These are phyloP conservation scores for Lagenaria siceraria DNA, from an alignment of 306 rosid genomes.

Conservation along the genomic window DNA sequence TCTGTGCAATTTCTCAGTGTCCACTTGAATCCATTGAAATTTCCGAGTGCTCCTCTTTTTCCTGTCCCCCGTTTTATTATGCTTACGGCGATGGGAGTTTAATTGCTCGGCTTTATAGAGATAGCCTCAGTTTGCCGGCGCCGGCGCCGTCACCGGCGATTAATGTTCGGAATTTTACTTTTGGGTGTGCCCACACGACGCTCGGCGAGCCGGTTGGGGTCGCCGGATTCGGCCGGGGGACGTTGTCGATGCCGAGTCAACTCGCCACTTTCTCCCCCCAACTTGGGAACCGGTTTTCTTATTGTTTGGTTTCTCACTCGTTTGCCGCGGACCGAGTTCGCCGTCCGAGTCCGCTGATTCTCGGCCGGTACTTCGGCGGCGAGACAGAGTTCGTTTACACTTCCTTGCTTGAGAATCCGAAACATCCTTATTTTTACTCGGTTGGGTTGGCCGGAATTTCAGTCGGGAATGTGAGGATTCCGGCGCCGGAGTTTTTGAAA, in stretches of 20 bases:
- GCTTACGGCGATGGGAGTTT: conserved; percentile 91
- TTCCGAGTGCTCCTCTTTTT: conserved; percentile 44
- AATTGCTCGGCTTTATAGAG: conserved; percentile 41
- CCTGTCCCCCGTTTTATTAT: conserved; percentile 79
- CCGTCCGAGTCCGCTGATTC: conserved; percentile 75
- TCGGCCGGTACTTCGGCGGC: conserved; percentile 35
- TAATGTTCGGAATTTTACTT: conserved; percentile 53
- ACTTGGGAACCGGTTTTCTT: conserved; percentile 69
- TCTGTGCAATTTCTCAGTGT: conserved; percentile 76
- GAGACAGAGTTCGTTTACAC: conserved; percentile 45
- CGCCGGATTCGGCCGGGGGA: conserved; percentile 85
- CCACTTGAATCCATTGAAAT: conserved; percentile 64
- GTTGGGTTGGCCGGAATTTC: conserved; percentile 65
- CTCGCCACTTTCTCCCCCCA: conserved; percentile 49
- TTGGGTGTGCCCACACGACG: conserved; percentile 79
- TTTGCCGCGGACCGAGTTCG: conserved; percentile 44
- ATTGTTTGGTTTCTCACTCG: conserved; percentile 81
- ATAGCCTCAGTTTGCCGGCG: conserved; percentile 32
- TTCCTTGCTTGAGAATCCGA: conserved; percentile 60
- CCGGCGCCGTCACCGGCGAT: conserved; percentile 43
- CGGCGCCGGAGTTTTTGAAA: conserved; percentile 44
- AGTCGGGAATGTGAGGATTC: conserved; percentile 33
- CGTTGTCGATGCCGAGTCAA: conserved; percentile 68
- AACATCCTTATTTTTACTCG: conserved; percentile 72
- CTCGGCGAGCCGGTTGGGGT: conserved; percentile 88